Base-by-base conservation (phyloP, 2,329 filamentous ascomycete species). In the Xylaria sp. region DNA sequence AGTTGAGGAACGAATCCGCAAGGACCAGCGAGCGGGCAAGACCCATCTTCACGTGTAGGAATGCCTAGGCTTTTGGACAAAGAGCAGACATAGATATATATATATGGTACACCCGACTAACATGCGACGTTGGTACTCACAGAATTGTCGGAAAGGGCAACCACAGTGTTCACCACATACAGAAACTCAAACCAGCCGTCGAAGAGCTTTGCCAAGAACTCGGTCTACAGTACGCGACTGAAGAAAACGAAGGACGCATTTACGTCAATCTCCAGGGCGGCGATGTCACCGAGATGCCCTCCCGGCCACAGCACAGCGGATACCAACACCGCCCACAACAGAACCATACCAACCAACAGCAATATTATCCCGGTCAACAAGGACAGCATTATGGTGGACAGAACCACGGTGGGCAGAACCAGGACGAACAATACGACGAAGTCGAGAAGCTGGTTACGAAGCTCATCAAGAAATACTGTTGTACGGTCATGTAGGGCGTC, bases 171-270 rank as follows among this genome's bases (percentile, higher is more conserved):
- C 88, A 90, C 72, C 92, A 96, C 76, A 86, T 98, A 27, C 93
- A 97, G 81, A 98, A 96, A 85, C 90, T 99, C 80, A 98, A 97
- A 82, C 96, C 96, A n/a, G 87, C 92, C 69, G 93, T 98, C 51
- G 94, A 98, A 82, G 86, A 92, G 78, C 85, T 98, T 57, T 97
- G 95, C 80, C 87, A 84, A 57, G 92, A 98, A 78, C 81, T 97
- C 53, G 93, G 94, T 0, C 84, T 99, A 63, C 87, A 94, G 75
- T 98, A 92, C 80, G 82, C 86, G 65, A 97, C 93, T 1, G 96
- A 98, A 83, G 90, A 79, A 57, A 98, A 99, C 74, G 92, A 91
- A 8, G 96, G 96, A 0, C 84, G 94, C 17, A 94, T 99, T 50
- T 97, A 93, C 78, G 89, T 98, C 69, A 92, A 98, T 77, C 84